Evolutionary conservation across 192 early-diverging fungal genomes (phyloP).

Genomic region (Backusella tuberculispora): DNA sequence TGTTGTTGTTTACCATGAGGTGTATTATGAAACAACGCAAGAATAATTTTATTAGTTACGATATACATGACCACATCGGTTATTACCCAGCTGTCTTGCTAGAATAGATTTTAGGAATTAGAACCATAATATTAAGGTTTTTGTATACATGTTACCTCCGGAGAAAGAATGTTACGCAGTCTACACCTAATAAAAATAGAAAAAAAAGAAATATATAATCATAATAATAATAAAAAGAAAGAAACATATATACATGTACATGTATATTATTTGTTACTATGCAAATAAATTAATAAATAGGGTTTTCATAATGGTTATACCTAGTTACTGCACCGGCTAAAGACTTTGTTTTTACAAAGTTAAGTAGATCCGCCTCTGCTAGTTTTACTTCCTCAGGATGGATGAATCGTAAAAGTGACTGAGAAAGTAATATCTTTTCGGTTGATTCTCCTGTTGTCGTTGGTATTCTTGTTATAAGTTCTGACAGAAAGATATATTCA

Average conservation of each 20-base stretch:
- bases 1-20: not conserved
- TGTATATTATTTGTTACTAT: not conserved
- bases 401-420: not conserved
- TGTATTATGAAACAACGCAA: slow-evolving; percentile 31
- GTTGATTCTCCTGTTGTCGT: not conserved
- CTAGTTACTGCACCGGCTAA: slow-evolving; percentile 12
- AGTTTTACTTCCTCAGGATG: slow-evolving; percentile 8
- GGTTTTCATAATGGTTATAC: not conserved
- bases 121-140: not conserved
- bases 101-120: not conserved
- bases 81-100: slow-evolving; percentile 18
- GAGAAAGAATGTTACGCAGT: not conserved
- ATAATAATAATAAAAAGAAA: not conserved
- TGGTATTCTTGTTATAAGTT: not conserved
- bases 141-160: not conserved
- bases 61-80: slow-evolving; percentile 32
- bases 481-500: not conserved
- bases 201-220: not conserved
- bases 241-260: not conserved
- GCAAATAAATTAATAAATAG: not conserved
- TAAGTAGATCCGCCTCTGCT: not conserved
- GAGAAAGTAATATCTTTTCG: not conserved
- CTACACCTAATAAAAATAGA: slow-evolving; percentile 5
- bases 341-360: not conserved
- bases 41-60: slow-evolving; percentile 17